phyloP scores from a whole-genome alignment of 129 eudicot species.

The Helianthus annuus region DNA sequence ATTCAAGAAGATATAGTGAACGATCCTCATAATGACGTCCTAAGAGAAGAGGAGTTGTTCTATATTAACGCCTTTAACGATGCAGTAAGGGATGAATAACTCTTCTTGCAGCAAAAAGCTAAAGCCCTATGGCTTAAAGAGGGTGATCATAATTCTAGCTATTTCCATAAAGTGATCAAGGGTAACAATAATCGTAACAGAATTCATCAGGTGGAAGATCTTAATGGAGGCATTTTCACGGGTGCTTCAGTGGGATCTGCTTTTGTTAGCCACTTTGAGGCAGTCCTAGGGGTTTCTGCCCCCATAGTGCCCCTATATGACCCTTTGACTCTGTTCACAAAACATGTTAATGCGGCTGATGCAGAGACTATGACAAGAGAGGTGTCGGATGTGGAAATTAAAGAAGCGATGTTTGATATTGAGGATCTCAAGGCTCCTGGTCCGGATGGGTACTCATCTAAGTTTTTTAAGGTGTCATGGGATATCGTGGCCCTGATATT shows the following conservation, averaged over 20 bases:
- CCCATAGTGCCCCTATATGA: not conserved
- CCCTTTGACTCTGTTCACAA: not conserved
- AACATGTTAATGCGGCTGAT: rapidly evolving
- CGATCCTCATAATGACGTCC: not conserved
- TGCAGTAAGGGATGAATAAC: too few relatives aligned
- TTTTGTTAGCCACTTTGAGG: not conserved
- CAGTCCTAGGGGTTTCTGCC: not conserved
- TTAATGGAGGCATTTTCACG: not conserved
- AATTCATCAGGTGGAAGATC: not conserved
- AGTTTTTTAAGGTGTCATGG: not conserved
- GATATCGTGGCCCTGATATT: not conserved
- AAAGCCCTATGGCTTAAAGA: not conserved
- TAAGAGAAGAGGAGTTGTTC: not conserved
- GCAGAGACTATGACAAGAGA: not conserved
- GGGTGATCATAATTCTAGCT: not conserved
- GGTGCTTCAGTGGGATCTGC: not conserved
- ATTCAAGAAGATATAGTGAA: not conserved
- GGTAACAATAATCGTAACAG: not conserved
- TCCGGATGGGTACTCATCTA: not conserved
- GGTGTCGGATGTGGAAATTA: not conserved
- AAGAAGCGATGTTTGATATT: not conserved
- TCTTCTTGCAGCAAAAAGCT: not conserved
- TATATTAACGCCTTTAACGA: too few relatives aligned
- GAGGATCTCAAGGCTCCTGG: not conserved
- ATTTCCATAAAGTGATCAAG: not conserved